Conservation (phyloP, 768 basidiomycete species). For the Panellus pusillus region DNA sequence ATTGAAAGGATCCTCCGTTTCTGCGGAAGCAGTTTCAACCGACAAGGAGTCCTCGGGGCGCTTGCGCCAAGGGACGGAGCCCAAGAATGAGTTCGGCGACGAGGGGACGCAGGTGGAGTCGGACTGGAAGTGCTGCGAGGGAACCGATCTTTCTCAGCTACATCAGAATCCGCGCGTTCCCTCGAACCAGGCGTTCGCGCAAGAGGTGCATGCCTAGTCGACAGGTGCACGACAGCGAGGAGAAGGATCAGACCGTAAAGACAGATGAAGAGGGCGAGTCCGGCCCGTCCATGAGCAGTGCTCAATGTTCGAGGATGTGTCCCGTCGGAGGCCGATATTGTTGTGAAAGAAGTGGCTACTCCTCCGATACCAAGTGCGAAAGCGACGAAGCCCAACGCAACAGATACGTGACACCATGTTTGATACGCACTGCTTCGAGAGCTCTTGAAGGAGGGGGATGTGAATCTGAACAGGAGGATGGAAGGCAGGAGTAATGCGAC, state of each 20-base stretch:
- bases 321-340: slow-evolving; percentile 37
- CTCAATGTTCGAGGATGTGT: slow-evolving; percentile 35
- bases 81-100: slow-evolving; percentile 51
- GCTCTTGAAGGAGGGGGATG: slow-evolving; percentile 24
- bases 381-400: slow-evolving; percentile 38
- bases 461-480: slow-evolving; percentile 37
- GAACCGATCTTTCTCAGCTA: slow-evolving; percentile 29
- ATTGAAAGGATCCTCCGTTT: slow-evolving; percentile 26
- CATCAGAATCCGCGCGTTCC: slow-evolving; percentile 26
- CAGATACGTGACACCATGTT: slow-evolving; percentile 35
- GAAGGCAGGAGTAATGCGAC: slow-evolving; percentile 37
- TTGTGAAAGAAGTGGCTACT: slow-evolving; percentile 45
- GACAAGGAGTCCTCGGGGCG: slow-evolving; percentile 47
- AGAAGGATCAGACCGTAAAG: slow-evolving; percentile 57
- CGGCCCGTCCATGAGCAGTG: slow-evolving; percentile 65
- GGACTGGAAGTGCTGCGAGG: slow-evolving; percentile 38
- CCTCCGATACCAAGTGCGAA: slow-evolving; percentile 29
- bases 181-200: slow-evolving; percentile 13
- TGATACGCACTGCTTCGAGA: slow-evolving; percentile 6
- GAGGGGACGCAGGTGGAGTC: slow-evolving; percentile 44
- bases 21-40: slow-evolving; percentile 43
- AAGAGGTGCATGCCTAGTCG: slow-evolving; percentile 13
- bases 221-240: slow-evolving; percentile 23
- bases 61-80: slow-evolving; percentile 43
- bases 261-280: slow-evolving; percentile 61